Evolutionary conservation across 176 grass and related monocot genomes (phyloP).

Genomic region (Typha latifolia): DNA sequence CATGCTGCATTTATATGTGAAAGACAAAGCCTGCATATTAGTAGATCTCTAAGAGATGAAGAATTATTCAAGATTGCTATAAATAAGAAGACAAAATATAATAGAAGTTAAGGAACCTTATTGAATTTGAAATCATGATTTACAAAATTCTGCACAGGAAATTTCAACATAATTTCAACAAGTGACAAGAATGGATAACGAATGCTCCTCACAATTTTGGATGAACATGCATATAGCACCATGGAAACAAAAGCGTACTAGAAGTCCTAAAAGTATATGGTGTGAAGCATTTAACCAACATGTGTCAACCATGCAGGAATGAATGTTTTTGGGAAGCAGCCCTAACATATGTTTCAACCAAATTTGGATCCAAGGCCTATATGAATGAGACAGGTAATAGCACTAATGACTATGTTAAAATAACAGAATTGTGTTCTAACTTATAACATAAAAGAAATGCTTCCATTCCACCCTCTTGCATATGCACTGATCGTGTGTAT

Average conservation of each 20-base stretch:
- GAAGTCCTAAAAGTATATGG: too few species aligned
- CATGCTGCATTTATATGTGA: conserved; percentile 76
- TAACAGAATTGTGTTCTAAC: background rate
- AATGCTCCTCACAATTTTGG: too few species aligned
- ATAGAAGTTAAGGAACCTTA: too few species aligned
- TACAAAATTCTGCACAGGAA: too few species aligned
- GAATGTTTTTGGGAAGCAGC: background rate
- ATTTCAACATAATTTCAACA: too few species aligned
- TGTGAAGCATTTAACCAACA: too few species aligned
- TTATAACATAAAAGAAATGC: background rate
- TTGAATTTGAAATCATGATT: too few species aligned
- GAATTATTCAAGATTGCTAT: conserved; percentile 8
- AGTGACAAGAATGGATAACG: too few species aligned
- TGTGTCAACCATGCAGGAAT: too few species aligned
- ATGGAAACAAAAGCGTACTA: too few species aligned
- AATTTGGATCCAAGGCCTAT: background rate
- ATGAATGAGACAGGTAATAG: background rate
- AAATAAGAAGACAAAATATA: background rate
- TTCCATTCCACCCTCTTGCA: background rate
- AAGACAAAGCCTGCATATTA: conserved; percentile 42
- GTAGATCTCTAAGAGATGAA: conserved; percentile 3
- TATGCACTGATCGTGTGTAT: background rate
- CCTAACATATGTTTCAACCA: background rate
- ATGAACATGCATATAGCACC: too few species aligned
- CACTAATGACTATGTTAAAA: background rate